phyloP scores from a whole-genome alignment of 495 filamentous ascomycete species.

The Rhizodiscina lignyota region DNA sequence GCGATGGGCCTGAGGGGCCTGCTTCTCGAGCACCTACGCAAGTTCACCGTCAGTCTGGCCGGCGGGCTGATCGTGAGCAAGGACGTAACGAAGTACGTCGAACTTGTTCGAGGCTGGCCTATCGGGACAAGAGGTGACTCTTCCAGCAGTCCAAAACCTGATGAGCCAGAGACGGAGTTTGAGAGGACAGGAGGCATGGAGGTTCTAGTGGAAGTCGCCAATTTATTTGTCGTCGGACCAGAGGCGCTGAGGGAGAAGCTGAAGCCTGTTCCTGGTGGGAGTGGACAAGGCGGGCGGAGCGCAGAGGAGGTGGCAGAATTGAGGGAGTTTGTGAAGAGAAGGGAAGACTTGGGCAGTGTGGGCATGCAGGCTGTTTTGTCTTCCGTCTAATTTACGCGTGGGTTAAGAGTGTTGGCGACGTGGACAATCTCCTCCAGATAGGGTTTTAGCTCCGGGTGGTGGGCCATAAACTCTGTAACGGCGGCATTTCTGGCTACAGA shows the following conservation, averaged over 20 bases:
- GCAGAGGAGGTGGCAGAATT: conserved; percentile 52
- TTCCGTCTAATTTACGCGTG: conserved; percentile 32
- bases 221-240: conserved; percentile 83
- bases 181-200: conserved; percentile 46
- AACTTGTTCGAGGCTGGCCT: conserved; percentile 65
- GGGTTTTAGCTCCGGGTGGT: too few relatives aligned
- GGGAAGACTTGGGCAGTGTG: conserved; percentile 66
- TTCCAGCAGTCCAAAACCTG: neutral
- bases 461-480: too few relatives aligned
- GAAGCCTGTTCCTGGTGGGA: conserved; percentile 28
- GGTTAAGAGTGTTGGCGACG: too few relatives aligned
- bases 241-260: conserved; percentile 76
- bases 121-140: conserved; percentile 20
- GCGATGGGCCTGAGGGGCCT: conserved; percentile 58
- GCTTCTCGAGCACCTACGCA: conserved; percentile 84
- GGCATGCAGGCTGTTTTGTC: conserved; percentile 69
- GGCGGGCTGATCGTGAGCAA: conserved; percentile 91
- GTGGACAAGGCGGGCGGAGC: conserved; percentile 10
- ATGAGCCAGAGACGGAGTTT: conserved; percentile 26
- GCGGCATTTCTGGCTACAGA: too few relatives aligned
- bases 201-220: conserved; percentile 83
- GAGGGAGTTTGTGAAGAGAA: conserved; percentile 60
- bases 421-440: too few relatives aligned
- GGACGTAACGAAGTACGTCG: conserved; percentile 82
- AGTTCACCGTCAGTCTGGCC: conserved; percentile 76